Evolutionary conservation across 805 yeast species (phyloP).

Genomic region (Saccharomycopsis vini): DNA sequence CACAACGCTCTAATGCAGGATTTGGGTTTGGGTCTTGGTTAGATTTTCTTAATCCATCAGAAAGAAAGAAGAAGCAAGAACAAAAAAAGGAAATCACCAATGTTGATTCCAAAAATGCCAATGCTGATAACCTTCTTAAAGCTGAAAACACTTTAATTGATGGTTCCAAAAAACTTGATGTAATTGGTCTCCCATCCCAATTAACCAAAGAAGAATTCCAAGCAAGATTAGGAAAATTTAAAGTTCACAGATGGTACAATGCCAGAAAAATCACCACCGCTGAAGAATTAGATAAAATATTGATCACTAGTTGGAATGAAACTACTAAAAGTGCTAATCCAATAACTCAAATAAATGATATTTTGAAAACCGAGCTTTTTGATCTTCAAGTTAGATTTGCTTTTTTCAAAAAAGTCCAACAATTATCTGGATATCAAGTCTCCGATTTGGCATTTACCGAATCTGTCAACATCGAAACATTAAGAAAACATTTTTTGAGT

Average conservation of each 20-base stretch:
- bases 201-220: slow-evolving; percentile 10
- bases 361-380: slow-evolving; percentile 3
- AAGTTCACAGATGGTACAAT: slow-evolving; percentile 14
- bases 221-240: slow-evolving; percentile 11
- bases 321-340: neutral
- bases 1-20: neutral
- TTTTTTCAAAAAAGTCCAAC: slow-evolving; percentile 14
- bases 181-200: slow-evolving; percentile 16
- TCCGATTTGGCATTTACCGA: slow-evolving; percentile 16
- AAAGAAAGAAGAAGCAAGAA: slow-evolving; percentile 6
- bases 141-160: neutral
- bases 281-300: slow-evolving; percentile 9
- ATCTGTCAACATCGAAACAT: neutral
- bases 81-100: slow-evolving; percentile 6
- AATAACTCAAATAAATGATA: slow-evolving; percentile 1
- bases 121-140: slow-evolving; percentile 8
- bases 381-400: slow-evolving; percentile 14
- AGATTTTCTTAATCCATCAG: slow-evolving; percentile 12
- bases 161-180: slow-evolving; percentile 7
- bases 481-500: slow-evolving; percentile 8
- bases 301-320: slow-evolving; percentile 14
- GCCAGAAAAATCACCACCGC: slow-evolving; percentile 9
- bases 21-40: slow-evolving; percentile 6
- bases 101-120: slow-evolving; percentile 9
- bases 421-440: slow-evolving; percentile 11